phyloP scores from a whole-genome alignment of 192 early-diverging fungal species.

The Gonapodya sp. region DNA sequence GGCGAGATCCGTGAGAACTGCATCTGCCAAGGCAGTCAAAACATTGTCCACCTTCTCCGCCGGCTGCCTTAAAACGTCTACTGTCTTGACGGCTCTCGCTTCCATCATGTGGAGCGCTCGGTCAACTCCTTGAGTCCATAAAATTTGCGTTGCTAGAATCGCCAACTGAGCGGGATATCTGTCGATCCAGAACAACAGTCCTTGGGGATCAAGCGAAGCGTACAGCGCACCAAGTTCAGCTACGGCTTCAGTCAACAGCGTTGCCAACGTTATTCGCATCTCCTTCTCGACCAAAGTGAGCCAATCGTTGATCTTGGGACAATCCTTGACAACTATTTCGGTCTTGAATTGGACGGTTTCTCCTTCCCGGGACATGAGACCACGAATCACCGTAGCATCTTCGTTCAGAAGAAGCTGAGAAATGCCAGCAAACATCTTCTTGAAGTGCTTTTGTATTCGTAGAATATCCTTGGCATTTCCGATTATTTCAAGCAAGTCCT shows the following conservation, averaged over 20 bases:
- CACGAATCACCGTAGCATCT: slow-evolving; percentile 59
- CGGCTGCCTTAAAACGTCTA: slow-evolving; percentile 11
- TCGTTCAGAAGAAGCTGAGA: slow-evolving; percentile 73
- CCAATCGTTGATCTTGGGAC: slow-evolving; percentile 97
- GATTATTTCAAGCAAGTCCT: slow-evolving; percentile 99
- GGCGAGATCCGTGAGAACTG: slow-evolving; percentile 80
- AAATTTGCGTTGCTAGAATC: slow-evolving; percentile 77
- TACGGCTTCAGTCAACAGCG: slow-evolving; percentile 61
- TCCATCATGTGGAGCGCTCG: slow-evolving; percentile 47
- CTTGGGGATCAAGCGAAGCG: background rate
- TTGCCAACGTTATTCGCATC: slow-evolving; percentile 81
- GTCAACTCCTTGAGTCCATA: slow-evolving; percentile 87
- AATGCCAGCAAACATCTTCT: slow-evolving; percentile 99
- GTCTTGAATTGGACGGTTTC: slow-evolving; percentile 69
- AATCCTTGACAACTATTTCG: slow-evolving; percentile 44
- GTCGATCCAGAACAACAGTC: slow-evolving; percentile 76
- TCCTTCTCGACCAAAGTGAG: slow-evolving; percentile 84
- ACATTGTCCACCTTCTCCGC: slow-evolving; percentile 57
- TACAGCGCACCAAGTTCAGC: slow-evolving; percentile 54
- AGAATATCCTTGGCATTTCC: slow-evolving; percentile 93
- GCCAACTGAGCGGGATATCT: slow-evolving; percentile 88
- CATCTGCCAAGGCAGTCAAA: slow-evolving; percentile 80
- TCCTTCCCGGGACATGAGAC: slow-evolving; percentile 87
- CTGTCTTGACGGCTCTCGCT: slow-evolving; percentile 9
- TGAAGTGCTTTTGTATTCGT: slow-evolving; percentile 96